Evolutionary conservation across 2,329 filamentous ascomycete species (phyloP), one percentile per base, ranked within the genome.

Genomic region (Chaetomium globosum): DNA sequence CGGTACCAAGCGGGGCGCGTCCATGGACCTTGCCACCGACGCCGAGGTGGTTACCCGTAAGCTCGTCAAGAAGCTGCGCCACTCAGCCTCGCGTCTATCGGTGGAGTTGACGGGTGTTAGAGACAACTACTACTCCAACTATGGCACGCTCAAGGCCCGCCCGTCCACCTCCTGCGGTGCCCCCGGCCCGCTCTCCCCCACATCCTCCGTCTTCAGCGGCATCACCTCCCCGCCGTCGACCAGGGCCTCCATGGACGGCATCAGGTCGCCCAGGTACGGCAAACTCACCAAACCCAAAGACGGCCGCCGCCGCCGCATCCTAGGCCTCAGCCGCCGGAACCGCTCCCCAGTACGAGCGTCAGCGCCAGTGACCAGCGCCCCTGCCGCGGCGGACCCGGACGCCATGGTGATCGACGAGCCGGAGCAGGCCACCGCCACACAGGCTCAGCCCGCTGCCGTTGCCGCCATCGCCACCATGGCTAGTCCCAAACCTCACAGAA

Each of bases 21-120:
- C 62, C 30, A 58, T 52, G n/a, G 69, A 65, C 51, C 51, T 64
- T 2, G 63, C 62, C 8, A 67, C 67, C 5, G 66, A 67, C 23
- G 65, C 67, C 75, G 79, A 58, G 68, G 74, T 54, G 70, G 74
- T 68, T 65, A 67, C 73, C 57, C 71, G 73, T 54, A 79, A 78
- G 68, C 75, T 80, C 26, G 77, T 78, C 64, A 85, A 85, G 78
- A 85, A 84, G 73, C 75, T 86, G 57, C 82, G 85, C 63, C 83
- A 83, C 75, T 81, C 79, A 8, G 75, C 80, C 63, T 79, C 80
- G n/a, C 76, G 74, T 59, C 70, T 77, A 13, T 79, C 79, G 12
- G 76, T 81, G 67, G 77, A 83, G 66, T 68, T 80, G 31, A 51
- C 66, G 19, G 49, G 55, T 9, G 39, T 8, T 9, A 49, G 52